Percentiles rank a stretch among this genome's conserved stretches.
phyloP scores from a whole-genome alignment of 495 filamentous ascomycete genomes.

The Lasiosphaeria hispida region DNA sequence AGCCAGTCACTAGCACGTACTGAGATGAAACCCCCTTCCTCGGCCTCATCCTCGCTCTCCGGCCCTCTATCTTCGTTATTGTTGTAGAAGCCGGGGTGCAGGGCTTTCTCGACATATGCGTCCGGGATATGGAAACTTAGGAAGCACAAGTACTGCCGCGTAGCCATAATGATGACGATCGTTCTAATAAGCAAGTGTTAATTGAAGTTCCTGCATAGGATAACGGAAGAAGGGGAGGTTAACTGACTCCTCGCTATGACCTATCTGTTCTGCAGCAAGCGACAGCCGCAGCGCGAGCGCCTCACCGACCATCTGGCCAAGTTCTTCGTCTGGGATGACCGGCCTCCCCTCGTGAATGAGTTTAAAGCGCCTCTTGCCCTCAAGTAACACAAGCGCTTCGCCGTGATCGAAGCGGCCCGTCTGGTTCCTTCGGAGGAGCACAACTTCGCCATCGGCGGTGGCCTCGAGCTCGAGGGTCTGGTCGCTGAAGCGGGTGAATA shows the following conservation, averaged over 20 bases:
- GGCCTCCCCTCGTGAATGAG: constrained; percentile 7
- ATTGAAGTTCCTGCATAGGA: too few relatives aligned
- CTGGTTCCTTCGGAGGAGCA: not conserved
- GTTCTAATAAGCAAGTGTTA: not conserved
- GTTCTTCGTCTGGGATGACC: not conserved
- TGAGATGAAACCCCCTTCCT: not conserved
- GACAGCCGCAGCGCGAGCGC: constrained; percentile 10
- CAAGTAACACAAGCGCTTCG: constrained; percentile 3
- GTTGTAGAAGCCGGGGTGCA: not conserved
- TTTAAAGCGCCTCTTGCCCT: constrained; percentile 5
- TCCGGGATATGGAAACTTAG: constrained; percentile 10
- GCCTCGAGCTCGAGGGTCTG: constrained; percentile 3
- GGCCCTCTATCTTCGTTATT: not conserved
- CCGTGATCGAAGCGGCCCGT: not conserved
- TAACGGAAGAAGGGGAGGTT: too few relatives aligned
- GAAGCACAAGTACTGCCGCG: constrained; percentile 10
- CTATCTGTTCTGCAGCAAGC: not conserved
- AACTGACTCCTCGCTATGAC: not conserved
- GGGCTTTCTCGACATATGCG: constrained; percentile 1
- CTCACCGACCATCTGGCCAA: constrained; percentile 11
- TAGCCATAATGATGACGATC: constrained; percentile 2
- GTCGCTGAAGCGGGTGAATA: constrained; percentile 1
- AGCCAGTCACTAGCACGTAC: constrained; percentile 6
- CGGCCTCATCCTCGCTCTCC: not conserved
- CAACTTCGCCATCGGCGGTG: constrained; percentile 8